A percentile compares a stretch with the other conserved stretches of the same genome.
Conservation (phyloP, 2,329 filamentous ascomycete genomes). For the Colletotrichum horii region DNA sequence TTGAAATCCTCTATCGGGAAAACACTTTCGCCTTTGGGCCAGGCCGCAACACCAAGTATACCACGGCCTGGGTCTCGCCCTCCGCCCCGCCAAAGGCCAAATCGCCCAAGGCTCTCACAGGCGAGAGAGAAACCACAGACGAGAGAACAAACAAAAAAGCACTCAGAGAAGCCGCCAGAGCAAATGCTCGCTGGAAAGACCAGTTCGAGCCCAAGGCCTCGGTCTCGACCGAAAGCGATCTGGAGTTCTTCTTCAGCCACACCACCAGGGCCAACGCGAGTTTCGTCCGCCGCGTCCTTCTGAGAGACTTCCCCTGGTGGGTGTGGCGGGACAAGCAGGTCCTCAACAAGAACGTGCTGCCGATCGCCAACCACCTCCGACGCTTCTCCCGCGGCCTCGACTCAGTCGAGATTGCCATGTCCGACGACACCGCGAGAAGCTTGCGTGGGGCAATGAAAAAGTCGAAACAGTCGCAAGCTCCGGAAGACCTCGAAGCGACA, state of each 20-base stretch:
- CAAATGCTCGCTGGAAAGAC: neutral
- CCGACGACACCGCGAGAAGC: neutral
- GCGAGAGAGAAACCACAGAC: accelerated
- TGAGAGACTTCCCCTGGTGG: neutral
- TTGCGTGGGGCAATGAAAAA: neutral
- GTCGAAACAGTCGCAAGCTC: neutral
- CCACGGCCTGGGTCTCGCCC: neutral
- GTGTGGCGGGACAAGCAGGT: neutral
- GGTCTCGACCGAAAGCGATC: neutral
- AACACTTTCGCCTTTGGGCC: neutral
- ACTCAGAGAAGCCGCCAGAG: neutral
- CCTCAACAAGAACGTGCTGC: neutral
- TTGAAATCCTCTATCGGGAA: neutral
- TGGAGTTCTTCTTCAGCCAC: neutral
- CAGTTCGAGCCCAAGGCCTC: neutral
- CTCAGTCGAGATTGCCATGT: neutral
- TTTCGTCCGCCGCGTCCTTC: neutral
- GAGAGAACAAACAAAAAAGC: accelerated
- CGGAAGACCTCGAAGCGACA: neutral
- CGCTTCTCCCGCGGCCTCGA: neutral
- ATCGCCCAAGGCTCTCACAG: neutral
- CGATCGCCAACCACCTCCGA: neutral
- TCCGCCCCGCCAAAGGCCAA: neutral
- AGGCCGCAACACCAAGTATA: neutral
- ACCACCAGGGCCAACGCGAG: neutral